Percentiles rank a stretch among this genome's conserved stretches.
Conservation (phyloP, 2,329 filamentous ascomycete genomes). For the Fusarium succisae region DNA sequence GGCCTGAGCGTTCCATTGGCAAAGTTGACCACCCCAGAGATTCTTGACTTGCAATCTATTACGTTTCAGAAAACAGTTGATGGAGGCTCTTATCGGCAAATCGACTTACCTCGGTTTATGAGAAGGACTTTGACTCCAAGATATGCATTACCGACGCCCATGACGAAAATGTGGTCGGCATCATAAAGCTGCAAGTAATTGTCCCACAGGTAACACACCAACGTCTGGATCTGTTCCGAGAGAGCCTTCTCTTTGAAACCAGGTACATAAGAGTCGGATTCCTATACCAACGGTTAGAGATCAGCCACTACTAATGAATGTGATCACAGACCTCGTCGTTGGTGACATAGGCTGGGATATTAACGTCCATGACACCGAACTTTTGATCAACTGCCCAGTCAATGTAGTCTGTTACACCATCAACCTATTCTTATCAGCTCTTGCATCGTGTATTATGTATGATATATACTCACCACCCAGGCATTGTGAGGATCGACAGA, state of each 20-base stretch:
- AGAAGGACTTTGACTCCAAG: conserved; percentile 84
- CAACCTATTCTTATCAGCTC: conserved; percentile 66
- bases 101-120: conserved; percentile 71
- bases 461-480: conserved; percentile 75
- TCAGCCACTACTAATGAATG: background rate
- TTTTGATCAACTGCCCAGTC: conserved; percentile 81
- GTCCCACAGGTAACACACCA: conserved; percentile 92
- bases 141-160: conserved; percentile 92
- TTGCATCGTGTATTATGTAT: background rate
- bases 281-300: conserved; percentile 45
- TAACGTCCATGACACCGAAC: conserved; percentile 90
- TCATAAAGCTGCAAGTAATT: conserved; percentile 89
- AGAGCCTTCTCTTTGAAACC: conserved; percentile 57
- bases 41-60: conserved; percentile 69
- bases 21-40: conserved; percentile 82
- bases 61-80: conserved; percentile 23
- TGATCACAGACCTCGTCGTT: conserved; percentile 63
- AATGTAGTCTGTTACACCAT: conserved; percentile 82
- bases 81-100: background rate
- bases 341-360: conserved; percentile 82
- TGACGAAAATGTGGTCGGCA: conserved; percentile 78
- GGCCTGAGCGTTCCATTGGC: conserved; percentile 80
- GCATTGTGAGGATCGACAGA: conserved; percentile 83
- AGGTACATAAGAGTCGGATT: conserved; percentile 59
- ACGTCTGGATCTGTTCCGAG: conserved; percentile 72